Evolutionary conservation across 73 alveolate species (phyloP).

Genomic region (Paramecium octaurelia): DNA sequence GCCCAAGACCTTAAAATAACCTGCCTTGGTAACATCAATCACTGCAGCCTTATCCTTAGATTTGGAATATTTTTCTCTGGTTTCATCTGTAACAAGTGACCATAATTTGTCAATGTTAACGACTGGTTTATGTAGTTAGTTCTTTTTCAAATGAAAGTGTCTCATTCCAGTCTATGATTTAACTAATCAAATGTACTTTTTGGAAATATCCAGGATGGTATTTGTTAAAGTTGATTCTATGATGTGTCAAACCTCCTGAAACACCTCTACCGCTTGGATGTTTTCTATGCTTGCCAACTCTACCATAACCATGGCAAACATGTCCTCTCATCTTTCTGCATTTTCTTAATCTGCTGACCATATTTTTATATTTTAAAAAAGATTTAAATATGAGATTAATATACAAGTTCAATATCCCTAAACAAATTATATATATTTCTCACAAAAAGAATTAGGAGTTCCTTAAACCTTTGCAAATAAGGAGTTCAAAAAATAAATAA

Average conservation of each 20-base stretch:
- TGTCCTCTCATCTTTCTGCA: conserved; percentile 97
- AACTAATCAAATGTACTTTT: conserved; percentile 68
- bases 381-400: background rate
- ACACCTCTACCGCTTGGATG: conserved; percentile 98
- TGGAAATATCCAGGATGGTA: conserved; percentile 99
- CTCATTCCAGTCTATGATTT: conserved; percentile 85
- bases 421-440: background rate
- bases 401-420: background rate
- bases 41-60: conserved; percentile 87
- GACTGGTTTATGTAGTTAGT: conserved; percentile 84
- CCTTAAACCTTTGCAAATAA: background rate
- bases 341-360: conserved; percentile 87
- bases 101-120: conserved; percentile 92
- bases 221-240: conserved; percentile 79
- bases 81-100: conserved; percentile 94
- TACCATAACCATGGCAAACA: conserved; percentile 94
- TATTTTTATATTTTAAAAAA: conserved; percentile 41
- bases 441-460: background rate
- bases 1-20: conserved; percentile 95
- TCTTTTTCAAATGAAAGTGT: conserved; percentile 96
- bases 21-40: conserved; percentile 96
- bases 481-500: background rate
- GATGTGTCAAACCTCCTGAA: conserved; percentile 95
- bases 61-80: conserved; percentile 83
- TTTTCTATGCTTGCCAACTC: conserved; percentile 97